Evolutionary conservation across 176 grass and related monocot species (phyloP).

Genomic region (Hordeum marinum): DNA sequence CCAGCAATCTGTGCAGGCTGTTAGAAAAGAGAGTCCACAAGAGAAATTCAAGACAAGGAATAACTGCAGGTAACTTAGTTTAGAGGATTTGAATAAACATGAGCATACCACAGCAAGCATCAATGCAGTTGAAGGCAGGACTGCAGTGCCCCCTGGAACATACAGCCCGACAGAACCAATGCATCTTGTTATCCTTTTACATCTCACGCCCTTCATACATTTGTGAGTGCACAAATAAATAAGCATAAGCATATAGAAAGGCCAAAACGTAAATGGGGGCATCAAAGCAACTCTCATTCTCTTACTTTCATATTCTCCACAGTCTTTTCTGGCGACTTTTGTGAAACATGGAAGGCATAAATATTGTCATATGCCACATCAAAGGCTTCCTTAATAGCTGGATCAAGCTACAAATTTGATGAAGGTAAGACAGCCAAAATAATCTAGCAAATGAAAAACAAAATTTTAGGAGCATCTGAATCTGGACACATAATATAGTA

Average conservation of each 20-base stretch:
- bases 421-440: constrained; percentile 8
- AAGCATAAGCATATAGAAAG: not conserved
- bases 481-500: not conserved
- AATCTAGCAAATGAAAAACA: not conserved
- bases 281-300: not conserved
- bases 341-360: constrained; percentile 87
- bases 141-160: constrained; percentile 95
- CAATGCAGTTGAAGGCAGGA: constrained; percentile 90
- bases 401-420: constrained; percentile 70
- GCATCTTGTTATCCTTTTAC: constrained; percentile 87
- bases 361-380: constrained; percentile 95
- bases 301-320: constrained; percentile 94
- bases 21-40: constrained; percentile 31
- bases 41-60: constrained; percentile 20
- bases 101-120: constrained; percentile 89
- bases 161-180: constrained; percentile 91
- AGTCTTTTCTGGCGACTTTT: constrained; percentile 73
- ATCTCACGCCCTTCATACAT: constrained; percentile 76
- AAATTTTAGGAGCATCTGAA: not conserved
- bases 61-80: not conserved
- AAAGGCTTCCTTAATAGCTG: constrained; percentile 82
- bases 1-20: constrained; percentile 96
- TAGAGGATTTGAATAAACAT: constrained; percentile 29
- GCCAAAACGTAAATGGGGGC: not conserved
- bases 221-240: not conserved